Conservation (phyloP, 768 basidiomycete genomes). For the Tulasnella sp. region DNA sequence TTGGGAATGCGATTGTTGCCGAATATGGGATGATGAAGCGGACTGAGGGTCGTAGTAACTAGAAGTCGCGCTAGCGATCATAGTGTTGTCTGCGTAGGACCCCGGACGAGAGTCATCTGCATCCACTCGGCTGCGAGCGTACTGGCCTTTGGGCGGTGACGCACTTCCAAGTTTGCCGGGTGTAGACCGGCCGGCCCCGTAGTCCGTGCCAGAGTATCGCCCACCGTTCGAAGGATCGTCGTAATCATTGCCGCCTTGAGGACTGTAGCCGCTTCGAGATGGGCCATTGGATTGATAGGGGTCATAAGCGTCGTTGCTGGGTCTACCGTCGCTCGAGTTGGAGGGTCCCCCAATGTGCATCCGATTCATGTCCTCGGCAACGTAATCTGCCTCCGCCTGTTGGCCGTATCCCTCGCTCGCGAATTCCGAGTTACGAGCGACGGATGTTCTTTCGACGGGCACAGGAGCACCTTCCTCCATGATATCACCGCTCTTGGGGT, state of each 20-base stretch:
- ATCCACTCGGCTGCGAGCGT: not conserved
- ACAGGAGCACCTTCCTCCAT: conserved; percentile 19
- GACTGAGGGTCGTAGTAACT: conserved; percentile 20
- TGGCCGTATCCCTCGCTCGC: not conserved
- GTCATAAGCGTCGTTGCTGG: not conserved
- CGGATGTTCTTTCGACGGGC: not conserved
- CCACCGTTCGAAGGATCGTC: conserved; percentile 5
- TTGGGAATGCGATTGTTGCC: conserved; percentile 24
- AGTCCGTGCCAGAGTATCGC: conserved; percentile 18
- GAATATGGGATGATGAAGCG: conserved; percentile 11
- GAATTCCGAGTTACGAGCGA: not conserved
- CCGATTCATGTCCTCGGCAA: conserved; percentile 22
- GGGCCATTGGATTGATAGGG: not conserved
- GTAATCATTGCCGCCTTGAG: conserved; percentile 3
- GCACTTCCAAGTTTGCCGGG: conserved; percentile 21
- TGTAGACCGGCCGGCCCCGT: conserved; percentile 4
- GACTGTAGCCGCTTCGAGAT: conserved; percentile 2
- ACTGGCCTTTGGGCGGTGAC: conserved; percentile 13
- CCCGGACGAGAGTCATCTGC: conserved; percentile 13
- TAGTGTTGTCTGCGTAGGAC: not conserved
- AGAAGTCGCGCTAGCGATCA: not conserved
- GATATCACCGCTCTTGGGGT: conserved; percentile 78
- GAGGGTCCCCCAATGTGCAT: conserved; percentile 8
- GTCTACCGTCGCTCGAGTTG: not conserved
- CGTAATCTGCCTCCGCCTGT: conserved; percentile 9